Conservation (phyloP, 805 yeast species). For the Metschnikowia picachoensis region DNA sequence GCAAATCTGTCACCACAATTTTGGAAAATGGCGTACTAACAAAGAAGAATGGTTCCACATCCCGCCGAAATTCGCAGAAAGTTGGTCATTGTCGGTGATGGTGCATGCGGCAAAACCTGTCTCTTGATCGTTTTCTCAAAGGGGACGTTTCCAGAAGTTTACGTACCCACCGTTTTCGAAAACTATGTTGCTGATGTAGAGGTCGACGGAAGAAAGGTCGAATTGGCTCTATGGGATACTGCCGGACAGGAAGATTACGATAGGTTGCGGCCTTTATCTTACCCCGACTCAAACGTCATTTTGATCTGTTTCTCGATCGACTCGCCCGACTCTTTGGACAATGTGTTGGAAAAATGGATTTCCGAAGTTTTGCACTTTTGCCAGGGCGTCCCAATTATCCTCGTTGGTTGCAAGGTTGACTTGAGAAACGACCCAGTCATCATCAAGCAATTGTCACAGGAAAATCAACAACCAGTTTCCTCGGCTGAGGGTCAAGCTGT, state of each 20-base stretch:
- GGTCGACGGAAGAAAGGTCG: constrained; percentile 58
- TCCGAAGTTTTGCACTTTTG: constrained; percentile 40
- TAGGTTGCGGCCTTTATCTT: constrained; percentile 40
- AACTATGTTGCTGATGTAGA: constrained; percentile 94
- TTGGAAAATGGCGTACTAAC: constrained; percentile 9
- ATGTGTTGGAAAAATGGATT: constrained; percentile 39
- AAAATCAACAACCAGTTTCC: constrained; percentile 21
- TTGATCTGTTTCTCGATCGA: constrained; percentile 37
- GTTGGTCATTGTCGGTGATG: constrained; percentile 31
- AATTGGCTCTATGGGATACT: constrained; percentile 41
- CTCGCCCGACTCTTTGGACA: constrained; percentile 30
- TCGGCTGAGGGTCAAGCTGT: constrained; percentile 26
- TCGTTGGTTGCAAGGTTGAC: constrained; percentile 39
- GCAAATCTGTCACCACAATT: neutral
- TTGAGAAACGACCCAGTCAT: constrained; percentile 27
- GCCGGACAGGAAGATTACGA: constrained; percentile 31
- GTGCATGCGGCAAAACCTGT: constrained; percentile 32
- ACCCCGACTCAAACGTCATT: constrained; percentile 36
- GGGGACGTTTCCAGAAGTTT: constrained; percentile 31
- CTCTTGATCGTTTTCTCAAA: constrained; percentile 30
- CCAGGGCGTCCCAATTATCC: constrained; percentile 31
- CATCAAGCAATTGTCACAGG: constrained; percentile 25
- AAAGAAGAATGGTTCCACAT: constrained; percentile 20
- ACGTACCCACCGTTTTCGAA: constrained; percentile 68
- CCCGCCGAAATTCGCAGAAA: constrained; percentile 30